Conservation (phyloP, 179 eudicot species). For the Actinidia polygama region DNA sequence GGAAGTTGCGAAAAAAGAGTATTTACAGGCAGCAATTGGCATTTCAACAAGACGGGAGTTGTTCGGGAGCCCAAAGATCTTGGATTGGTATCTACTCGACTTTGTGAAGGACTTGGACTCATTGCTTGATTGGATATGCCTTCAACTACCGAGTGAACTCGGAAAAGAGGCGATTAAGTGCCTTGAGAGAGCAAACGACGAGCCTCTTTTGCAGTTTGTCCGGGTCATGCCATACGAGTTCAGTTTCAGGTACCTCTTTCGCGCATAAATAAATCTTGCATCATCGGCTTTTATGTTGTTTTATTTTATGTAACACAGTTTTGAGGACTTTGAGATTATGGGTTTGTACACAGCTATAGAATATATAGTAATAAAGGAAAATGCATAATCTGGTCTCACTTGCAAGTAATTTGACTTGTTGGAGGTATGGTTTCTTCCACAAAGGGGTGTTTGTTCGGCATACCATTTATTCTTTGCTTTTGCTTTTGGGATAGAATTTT, state of each 20-base stretch:
- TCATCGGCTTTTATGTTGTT: background rate
- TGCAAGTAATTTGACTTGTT: background rate
- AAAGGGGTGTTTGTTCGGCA: background rate
- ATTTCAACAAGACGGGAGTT: conserved; percentile 48
- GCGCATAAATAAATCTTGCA: conserved; percentile 31
- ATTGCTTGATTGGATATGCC: conserved; percentile 84
- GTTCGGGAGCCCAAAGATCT: conserved; percentile 63
- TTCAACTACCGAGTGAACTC: conserved; percentile 70
- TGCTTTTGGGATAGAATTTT: background rate
- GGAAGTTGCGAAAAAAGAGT: conserved; percentile 83
- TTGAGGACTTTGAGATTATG: background rate
- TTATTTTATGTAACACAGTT: no score
- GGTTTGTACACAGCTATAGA: background rate
- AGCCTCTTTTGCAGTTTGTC: conserved; percentile 49
- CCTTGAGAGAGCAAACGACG: conserved; percentile 44
- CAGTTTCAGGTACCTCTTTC: conserved; percentile 79
- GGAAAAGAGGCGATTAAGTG: conserved; percentile 56
- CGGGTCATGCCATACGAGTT: conserved; percentile 73
- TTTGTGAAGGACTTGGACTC: conserved; percentile 79
- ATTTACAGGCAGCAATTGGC: conserved; percentile 81
- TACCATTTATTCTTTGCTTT: background rate
- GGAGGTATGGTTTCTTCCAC: background rate
- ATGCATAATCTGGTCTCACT: background rate
- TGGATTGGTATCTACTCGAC: conserved; percentile 87
- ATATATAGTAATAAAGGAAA: background rate